Percentiles rank a stretch among this genome's conserved stretches.
phyloP scores from a whole-genome alignment of 1,284 basidiomycete genomes.

The Serendipita sp. region DNA sequence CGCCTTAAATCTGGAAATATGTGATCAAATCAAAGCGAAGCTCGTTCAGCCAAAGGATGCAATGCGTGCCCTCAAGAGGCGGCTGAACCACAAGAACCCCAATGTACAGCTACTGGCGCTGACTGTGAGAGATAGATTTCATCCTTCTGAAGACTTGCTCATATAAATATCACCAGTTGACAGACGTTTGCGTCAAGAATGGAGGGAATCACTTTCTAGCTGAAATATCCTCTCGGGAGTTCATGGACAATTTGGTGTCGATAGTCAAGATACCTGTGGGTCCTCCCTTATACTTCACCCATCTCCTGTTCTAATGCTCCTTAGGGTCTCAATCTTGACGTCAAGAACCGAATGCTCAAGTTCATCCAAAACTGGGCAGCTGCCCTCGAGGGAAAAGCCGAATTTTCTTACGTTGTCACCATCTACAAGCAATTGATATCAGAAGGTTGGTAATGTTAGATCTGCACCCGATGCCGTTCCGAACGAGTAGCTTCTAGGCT shows the following conservation, averaged over 20 bases:
- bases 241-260: conserved; percentile 83
- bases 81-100: conserved; percentile 88
- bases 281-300: conserved; percentile 15
- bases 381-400: conserved; percentile 71
- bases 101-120: conserved; percentile 86
- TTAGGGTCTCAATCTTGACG: conserved; percentile 56
- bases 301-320: not conserved
- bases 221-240: conserved; percentile 77
- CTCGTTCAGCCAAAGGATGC: conserved; percentile 74
- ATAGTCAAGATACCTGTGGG: conserved; percentile 53
- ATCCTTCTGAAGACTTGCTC: not conserved
- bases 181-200: conserved; percentile 95
- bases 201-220: conserved; percentile 84
- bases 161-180: conserved; percentile 38
- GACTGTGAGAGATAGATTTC: conserved; percentile 32
- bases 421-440: conserved; percentile 64
- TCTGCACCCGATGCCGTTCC: conserved; percentile 2
- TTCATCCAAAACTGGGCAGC: conserved; percentile 87
- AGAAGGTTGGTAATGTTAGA: conserved; percentile 38
- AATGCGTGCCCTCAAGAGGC: conserved; percentile 76
- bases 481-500: conserved; percentile 32
- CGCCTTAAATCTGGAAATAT: conserved; percentile 87
- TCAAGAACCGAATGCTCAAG: conserved; percentile 68
- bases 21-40: conserved; percentile 91
- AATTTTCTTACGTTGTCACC: conserved; percentile 63